Base-by-base conservation (phyloP, 2,329 filamentous ascomycete genomes). In the Colletotrichum graminicola region DNA sequence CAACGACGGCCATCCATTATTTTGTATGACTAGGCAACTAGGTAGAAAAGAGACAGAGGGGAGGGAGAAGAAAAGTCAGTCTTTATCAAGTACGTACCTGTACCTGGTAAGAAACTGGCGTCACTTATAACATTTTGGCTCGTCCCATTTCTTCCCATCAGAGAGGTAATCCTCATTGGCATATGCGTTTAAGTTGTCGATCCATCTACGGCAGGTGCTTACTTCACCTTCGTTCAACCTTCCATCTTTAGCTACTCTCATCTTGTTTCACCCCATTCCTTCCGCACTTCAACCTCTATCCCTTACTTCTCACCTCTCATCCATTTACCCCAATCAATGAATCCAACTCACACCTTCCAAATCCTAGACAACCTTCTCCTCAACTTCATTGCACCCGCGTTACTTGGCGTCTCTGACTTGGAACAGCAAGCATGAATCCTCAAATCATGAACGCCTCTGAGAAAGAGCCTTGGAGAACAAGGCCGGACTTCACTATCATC, bases 401-500 rank as follows among this genome's bases (percentile, higher is more conserved):
- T 5, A 60, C 41, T 45, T 14, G 29, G 14, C 8, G n/a, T 23
- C 34, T 18, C n/a, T 55, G 0, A 62, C 26, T 11, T 12, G 29
- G 18, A 18, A 23, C n/a, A 23, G 36, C 23, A 23, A 56, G 21
- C 47, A 43, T 16, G 4, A 34, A 39, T 7, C 6, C 34, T 39
- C 43, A 47, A 3, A 45, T 10, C 57, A 67, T 62, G n/a, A 34
- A 16, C 6, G 18, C 36, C 10, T 11, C 49, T n/a, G 36, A 62
- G 29, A 3, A n/a, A 8, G 54, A 63, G 21, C 36, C 68, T 5
- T 84, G 83, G 83, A 73, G 75, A 39, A 74, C 73, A 11, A 82
- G 80, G 80, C 76, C 79, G 0, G 77, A 79, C 18, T 65, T 83
- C 7, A 77, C 47, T 3, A n/a, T 71, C 10, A 65, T 57, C 11